phyloP scores from a whole-genome alignment of 2,329 filamentous ascomycete species.

The Sphaerostilbella broomeana region DNA sequence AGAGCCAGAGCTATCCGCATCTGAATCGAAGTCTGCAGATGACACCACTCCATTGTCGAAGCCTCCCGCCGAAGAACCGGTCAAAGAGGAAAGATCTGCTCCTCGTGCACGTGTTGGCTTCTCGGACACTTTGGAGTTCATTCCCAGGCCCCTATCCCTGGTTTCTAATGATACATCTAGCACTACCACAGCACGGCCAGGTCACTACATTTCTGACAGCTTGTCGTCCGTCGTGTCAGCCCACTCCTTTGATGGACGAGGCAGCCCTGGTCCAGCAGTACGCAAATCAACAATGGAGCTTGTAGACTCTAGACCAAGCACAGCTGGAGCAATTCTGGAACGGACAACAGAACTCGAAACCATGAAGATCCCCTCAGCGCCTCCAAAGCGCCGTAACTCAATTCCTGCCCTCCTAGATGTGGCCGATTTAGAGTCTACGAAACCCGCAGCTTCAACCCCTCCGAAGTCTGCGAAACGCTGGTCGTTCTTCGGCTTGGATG shows the following conservation, averaged over 20 bases:
- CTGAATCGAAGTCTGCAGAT: slow-evolving; percentile 1
- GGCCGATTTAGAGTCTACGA: slow-evolving; percentile 28
- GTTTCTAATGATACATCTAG: slow-evolving; percentile 80
- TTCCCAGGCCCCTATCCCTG: slow-evolving; percentile 73
- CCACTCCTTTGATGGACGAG: slow-evolving; percentile 37
- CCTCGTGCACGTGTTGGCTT: slow-evolving; percentile 69
- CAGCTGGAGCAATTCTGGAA: slow-evolving; percentile 64
- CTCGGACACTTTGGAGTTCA: slow-evolving; percentile 76
- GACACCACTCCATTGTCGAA: slow-evolving; percentile 8
- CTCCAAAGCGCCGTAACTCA: slow-evolving; percentile 50
- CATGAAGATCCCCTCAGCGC: slow-evolving; percentile 19
- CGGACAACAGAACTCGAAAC: slow-evolving; percentile 25
- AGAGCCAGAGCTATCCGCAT: slow-evolving; percentile 7
- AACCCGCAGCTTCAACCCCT: slow-evolving; percentile 39
- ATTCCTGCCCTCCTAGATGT: slow-evolving; percentile 47
- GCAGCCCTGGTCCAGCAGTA: slow-evolving; percentile 31
- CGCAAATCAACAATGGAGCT: slow-evolving; percentile 36
- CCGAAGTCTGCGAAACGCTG: slow-evolving; percentile 50
- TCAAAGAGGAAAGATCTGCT: slow-evolving; percentile 19
- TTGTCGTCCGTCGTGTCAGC: slow-evolving; percentile 70
- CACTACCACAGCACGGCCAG: slow-evolving; percentile 61
- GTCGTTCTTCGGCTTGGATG: slow-evolving; percentile 58
- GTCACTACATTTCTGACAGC: slow-evolving; percentile 71
- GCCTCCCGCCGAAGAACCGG: slow-evolving; percentile 7
- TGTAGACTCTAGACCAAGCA: slow-evolving; percentile 56